Conservation (phyloP, 2,329 filamentous ascomycete genomes). For the Paracorniculantispora psalliotae region DNA sequence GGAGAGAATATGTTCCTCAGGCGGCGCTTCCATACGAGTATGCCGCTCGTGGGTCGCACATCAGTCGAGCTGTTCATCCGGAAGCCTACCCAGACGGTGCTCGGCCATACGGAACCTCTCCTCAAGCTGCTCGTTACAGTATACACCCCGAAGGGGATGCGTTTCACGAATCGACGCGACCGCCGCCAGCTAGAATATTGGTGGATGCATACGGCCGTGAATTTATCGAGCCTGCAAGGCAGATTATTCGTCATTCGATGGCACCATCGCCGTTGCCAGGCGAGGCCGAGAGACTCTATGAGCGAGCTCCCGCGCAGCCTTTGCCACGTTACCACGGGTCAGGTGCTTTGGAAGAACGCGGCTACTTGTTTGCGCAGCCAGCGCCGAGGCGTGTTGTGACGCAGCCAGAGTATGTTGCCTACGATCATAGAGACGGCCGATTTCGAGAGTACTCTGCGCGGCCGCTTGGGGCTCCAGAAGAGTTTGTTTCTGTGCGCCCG, state of each 20-base stretch:
- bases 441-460: conserved; percentile 54
- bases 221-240: conserved; percentile 56
- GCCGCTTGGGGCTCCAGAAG: conserved; percentile 37
- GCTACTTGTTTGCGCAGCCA: conserved; percentile 43
- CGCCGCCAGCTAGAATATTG: conserved; percentile 62
- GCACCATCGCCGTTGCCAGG: conserved; percentile 40
- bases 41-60: conserved; percentile 32
- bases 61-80: conserved; percentile 34
- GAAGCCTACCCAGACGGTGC: conserved; percentile 35
- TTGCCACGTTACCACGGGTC: conserved; percentile 45
- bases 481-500: conserved; percentile 46
- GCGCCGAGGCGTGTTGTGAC: conserved; percentile 57
- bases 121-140: conserved; percentile 40
- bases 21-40: conserved; percentile 32
- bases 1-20: conserved; percentile 26
- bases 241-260: conserved; percentile 46
- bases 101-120: conserved; percentile 41
- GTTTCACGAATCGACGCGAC: conserved; percentile 46
- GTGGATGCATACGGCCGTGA: conserved; percentile 80
- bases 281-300: conserved; percentile 59
- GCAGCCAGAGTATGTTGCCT: conserved; percentile 53
- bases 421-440: conserved; percentile 49
- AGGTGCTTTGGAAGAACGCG: conserved; percentile 45
- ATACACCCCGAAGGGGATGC: conserved; percentile 46
- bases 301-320: conserved; percentile 53